These are phyloP conservation scores for Elongisporangium anandrum DNA, from an alignment of 352 stramenopile species.

Conservation along the genomic window DNA sequence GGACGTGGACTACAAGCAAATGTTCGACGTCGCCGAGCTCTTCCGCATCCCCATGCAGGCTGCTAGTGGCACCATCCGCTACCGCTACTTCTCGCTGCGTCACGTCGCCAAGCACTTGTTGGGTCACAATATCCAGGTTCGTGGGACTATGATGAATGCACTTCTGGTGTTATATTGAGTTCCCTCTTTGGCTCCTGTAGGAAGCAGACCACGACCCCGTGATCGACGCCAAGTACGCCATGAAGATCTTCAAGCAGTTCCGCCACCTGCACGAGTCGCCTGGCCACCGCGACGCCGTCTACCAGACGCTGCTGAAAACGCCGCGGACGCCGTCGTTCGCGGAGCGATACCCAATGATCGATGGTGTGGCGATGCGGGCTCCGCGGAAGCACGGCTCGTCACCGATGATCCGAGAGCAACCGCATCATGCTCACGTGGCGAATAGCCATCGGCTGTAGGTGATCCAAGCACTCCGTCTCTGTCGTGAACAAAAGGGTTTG, in stretches of 20 bases:
- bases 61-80: slow-evolving; percentile 68
- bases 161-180: background rate
- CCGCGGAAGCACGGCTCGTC: slow-evolving; percentile 54
- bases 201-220: slow-evolving; percentile 82
- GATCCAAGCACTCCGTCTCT: slow-evolving; percentile 2
- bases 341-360: slow-evolving; percentile 74
- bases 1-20: slow-evolving; percentile 78
- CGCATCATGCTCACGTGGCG: background rate
- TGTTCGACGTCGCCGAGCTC: slow-evolving; percentile 82
- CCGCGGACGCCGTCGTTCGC: slow-evolving; percentile 82
- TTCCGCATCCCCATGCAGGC: slow-evolving; percentile 80
- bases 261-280: slow-evolving; percentile 76
- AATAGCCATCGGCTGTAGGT: background rate
- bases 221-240: slow-evolving; percentile 84
- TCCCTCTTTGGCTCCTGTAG: slow-evolving; percentile 8
- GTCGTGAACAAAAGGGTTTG: slow-evolving; percentile 1
- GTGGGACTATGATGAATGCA: background rate
- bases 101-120: slow-evolving; percentile 83
- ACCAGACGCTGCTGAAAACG: slow-evolving; percentile 79
- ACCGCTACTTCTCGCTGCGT: slow-evolving; percentile 81
- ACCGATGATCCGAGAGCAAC: slow-evolving; percentile 21
- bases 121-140: slow-evolving; percentile 71
- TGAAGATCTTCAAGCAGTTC: slow-evolving; percentile 88
- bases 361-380: slow-evolving; percentile 75
- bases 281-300: slow-evolving; percentile 67